Percentiles rank a stretch among this genome's conserved stretches.
Evolutionary conservation across 345 rosid genomes (phyloP).

Genomic region (Moricandia arvensis): DNA sequence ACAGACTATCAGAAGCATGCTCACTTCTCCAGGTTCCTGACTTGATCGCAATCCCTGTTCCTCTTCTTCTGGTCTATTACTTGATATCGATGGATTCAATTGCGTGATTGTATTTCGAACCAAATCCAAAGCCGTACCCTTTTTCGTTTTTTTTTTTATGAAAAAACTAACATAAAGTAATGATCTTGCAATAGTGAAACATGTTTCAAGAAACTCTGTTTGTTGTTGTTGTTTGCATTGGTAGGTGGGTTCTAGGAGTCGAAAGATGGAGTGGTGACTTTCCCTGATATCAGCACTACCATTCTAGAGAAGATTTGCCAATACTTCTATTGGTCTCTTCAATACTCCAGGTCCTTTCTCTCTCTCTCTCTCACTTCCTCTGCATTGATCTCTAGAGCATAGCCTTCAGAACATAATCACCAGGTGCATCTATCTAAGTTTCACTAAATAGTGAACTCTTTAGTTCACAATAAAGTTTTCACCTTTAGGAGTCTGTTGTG

Average conservation of each 20-base stretch:
- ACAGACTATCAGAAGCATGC: constrained; percentile 90
- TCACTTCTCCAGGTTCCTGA: constrained; percentile 70
- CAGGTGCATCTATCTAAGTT: not conserved
- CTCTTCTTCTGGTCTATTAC: constrained; percentile 7
- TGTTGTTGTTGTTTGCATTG: not conserved
- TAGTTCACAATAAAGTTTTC: not conserved
- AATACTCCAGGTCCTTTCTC: constrained; percentile 68
- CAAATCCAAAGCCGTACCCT: not conserved
- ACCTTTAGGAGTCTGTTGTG: not conserved
- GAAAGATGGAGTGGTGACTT: constrained; percentile 74
- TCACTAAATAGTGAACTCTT: no score
- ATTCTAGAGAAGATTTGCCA: constrained; percentile 91
- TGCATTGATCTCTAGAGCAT: not conserved
- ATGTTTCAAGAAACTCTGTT: not conserved
- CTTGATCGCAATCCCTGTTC: not conserved
- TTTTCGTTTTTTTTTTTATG: no score
- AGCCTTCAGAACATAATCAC: not conserved
- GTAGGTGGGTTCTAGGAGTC: constrained; percentile 71
- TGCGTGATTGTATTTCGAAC: not conserved
- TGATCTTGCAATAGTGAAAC: not conserved
- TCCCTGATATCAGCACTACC: constrained; percentile 77
- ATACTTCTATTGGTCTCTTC: constrained; percentile 86
- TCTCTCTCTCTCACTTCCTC: constrained; percentile 1
- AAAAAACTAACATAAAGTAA: no score
- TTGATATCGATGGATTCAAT: no score